Evolutionary conservation across 2,329 filamentous ascomycete species (phyloP), one percentile per base, ranked within the genome.

Genomic region (Colletotrichum melonis): DNA sequence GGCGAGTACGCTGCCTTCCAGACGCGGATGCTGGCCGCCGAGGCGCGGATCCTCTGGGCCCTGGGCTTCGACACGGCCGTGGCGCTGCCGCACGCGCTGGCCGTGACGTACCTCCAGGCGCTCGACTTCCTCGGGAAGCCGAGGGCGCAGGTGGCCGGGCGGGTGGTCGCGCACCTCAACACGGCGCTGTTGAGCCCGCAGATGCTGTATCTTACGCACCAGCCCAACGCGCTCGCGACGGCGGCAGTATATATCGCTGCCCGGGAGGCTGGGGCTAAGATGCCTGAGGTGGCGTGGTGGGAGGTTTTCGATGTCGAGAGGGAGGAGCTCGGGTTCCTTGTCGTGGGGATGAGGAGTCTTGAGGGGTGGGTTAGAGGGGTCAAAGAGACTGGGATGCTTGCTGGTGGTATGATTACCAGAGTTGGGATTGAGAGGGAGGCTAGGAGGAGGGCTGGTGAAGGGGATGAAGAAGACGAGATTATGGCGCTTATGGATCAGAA

Each of bases 231-330:
- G 28, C 86, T 99, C 11, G 96, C 97, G 5, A 94, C 95, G 2
- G 94, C 95, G 1, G 94, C 95, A 1, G 93, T 98, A 38, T 99
- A 98, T 80, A 90, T 95, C n/a, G 94, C 96, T 0, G 93, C 95
- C 1, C 89, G 92, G 57, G 95, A 98, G 76, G 81, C 90, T 1
- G 92, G 89, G 0, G 90, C 93, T 14, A 95, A 94, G 81, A 88
- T 98, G 83, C 95, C 96, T 0, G 93, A 93, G 75, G 90, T 90
- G 60, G 92, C 94, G 75, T 99, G 97, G 97, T 99, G 97, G 97
- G 95, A 98, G 82, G 94, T 98, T 0, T 98, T 98, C 81, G 97
- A 99, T 82, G 94, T 97, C 8, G 95, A 98, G 78, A 88, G 97
- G 63, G 97, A 99, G 85, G 95, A 98, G 81, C 87, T 99, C 46